Conservation (phyloP, 2,329 filamentous ascomycete genomes). For the Cadophora luteo-olivacea region DNA sequence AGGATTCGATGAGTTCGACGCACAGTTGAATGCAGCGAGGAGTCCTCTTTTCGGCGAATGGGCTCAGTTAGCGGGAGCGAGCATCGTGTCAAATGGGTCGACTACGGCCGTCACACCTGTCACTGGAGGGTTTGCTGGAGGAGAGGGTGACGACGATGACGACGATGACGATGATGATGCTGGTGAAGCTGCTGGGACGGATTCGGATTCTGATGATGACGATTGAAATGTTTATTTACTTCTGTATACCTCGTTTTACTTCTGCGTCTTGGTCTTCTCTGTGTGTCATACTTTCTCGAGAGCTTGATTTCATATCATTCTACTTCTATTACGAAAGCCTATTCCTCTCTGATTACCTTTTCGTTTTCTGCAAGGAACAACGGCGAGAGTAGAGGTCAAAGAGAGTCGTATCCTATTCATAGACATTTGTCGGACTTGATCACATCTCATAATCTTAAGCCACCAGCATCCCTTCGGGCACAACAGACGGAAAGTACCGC, state of each 20-base stretch:
- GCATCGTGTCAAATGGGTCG: slow-evolving; percentile 7
- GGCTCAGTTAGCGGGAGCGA: slow-evolving; percentile 1
- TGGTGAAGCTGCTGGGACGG: neutral
- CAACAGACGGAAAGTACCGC: neutral
- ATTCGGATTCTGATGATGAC: neutral
- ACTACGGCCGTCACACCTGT: neutral
- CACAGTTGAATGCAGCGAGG: slow-evolving; percentile 4
- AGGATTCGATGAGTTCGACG: slow-evolving; percentile 12
- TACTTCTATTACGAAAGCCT: no score
- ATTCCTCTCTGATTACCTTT: no score
- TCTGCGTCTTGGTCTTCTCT: neutral
- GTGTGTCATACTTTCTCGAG: neutral
- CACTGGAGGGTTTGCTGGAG: neutral
- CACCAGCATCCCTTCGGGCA: neutral
- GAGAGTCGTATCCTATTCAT: neutral
- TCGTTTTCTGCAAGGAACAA: neutral
- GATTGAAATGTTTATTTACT: neutral
- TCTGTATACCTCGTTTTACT: neutral
- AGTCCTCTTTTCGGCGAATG: slow-evolving; percentile 5
- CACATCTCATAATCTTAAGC: neutral
- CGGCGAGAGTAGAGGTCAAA: neutral
- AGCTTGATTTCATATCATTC: neutral
- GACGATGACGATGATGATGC: slow-evolving; percentile 6
- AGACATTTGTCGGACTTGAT: neutral
- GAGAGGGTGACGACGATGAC: neutral